phyloP scores from a whole-genome alignment of 192 early-diverging fungal genomes.

The Umbelopsis sp. region DNA sequence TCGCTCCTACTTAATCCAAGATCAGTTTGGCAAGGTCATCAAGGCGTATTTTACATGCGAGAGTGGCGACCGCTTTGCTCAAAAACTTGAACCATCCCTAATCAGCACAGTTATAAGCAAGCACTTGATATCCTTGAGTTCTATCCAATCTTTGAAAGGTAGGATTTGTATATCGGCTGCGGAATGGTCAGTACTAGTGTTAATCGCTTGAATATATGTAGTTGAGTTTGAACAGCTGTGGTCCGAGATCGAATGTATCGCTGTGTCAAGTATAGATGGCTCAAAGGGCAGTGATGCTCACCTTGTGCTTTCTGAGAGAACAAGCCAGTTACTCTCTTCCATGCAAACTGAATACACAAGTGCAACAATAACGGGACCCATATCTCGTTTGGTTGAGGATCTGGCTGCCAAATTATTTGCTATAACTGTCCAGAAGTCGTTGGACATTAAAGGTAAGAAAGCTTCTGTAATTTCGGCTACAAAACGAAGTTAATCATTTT shows the following conservation, averaged over 20 bases:
- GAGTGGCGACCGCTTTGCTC: background rate
- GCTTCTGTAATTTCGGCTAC: background rate
- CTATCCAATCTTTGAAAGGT: background rate
- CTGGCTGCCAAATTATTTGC: background rate
- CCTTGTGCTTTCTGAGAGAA: background rate
- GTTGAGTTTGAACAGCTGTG: background rate
- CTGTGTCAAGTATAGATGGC: background rate
- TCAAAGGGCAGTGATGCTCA: background rate
- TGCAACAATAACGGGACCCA: background rate
- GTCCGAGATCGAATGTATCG: background rate
- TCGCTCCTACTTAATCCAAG: slow-evolving; percentile 24
- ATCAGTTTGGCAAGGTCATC: slow-evolving; percentile 42
- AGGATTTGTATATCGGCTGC: background rate
- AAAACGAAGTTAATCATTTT: background rate
- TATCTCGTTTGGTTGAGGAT: background rate
- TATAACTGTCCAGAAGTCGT: background rate
- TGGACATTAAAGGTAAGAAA: background rate
- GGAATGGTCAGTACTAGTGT: too few relatives aligned
- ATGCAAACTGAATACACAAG: background rate
- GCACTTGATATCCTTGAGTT: background rate
- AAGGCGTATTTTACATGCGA: slow-evolving; percentile 44
- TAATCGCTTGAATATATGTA: background rate
- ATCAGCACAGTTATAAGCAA: background rate
- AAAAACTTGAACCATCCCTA: slow-evolving; percentile 17
- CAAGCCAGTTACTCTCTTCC: background rate